phyloP scores from a whole-genome alignment of 2,329 filamentous ascomycete genomes.

The Cadophora sp. region DNA sequence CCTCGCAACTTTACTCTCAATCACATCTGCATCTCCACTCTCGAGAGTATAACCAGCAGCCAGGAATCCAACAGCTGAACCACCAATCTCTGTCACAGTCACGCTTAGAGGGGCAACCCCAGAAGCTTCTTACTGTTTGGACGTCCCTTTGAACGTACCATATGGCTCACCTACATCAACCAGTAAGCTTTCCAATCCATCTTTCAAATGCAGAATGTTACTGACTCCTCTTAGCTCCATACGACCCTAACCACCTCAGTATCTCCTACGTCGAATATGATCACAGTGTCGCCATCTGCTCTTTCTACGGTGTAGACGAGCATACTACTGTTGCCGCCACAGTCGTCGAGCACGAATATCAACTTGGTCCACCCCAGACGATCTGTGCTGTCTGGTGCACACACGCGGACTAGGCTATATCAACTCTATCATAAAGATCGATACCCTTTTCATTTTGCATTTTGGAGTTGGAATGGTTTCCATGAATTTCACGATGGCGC shows the following conservation, averaged over 20 bases:
- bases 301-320: conserved; percentile 9
- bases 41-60: background rate
- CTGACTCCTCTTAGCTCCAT: background rate
- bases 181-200: background rate
- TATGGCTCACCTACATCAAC: background rate
- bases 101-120: conserved; percentile 11
- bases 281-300: background rate
- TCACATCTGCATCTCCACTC: background rate
- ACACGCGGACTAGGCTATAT: background rate
- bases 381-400: conserved; percentile 11
- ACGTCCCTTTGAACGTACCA: conserved; percentile 1
- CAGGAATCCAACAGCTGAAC: background rate
- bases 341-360: background rate
- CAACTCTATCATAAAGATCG: no score
- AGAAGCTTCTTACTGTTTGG: conserved; percentile 6
- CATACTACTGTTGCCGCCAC: background rate
- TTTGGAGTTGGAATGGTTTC: background rate
- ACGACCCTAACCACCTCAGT: background rate
- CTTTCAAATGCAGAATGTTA: background rate
- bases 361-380: conserved; percentile 13
- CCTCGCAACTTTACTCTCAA: conserved; percentile 1
- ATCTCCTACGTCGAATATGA: conserved; percentile 10
- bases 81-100: background rate
- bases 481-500: no score
- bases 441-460: background rate